Conservation (phyloP, 257 asterid genomes). For the Verbena officinalis region DNA sequence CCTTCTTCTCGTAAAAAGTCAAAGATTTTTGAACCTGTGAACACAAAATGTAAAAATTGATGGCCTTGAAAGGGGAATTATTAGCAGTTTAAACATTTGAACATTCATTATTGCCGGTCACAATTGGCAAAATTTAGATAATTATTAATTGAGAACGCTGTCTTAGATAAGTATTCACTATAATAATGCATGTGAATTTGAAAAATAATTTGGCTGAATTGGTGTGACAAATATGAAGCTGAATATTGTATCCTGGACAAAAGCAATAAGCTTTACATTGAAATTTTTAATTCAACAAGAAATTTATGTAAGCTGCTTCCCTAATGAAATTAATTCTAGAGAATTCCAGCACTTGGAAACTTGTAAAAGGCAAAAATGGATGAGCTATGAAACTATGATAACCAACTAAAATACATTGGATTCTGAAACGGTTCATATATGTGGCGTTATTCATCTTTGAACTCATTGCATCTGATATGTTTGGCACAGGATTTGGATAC, state of each 20-base stretch:
- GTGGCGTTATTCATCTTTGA: neutral
- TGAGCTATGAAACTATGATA: neutral
- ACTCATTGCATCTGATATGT: conserved; percentile 7
- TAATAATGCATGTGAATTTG: neutral
- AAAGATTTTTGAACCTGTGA: conserved; percentile 2
- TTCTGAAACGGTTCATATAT: neutral
- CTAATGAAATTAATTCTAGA: neutral
- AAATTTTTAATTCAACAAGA: neutral
- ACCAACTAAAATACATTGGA: neutral
- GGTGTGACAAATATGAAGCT: neutral
- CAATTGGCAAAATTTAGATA: neutral
- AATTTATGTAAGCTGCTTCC: neutral
- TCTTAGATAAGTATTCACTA: too few species aligned
- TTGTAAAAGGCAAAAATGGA: neutral
- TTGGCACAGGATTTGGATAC: conserved; percentile 78
- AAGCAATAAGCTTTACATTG: neutral
- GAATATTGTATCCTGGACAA: neutral
- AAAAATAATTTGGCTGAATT: neutral
- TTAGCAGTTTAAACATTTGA: neutral
- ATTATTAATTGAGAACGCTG: too few species aligned
- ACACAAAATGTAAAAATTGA: neutral
- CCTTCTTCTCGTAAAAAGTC: conserved; percentile 12
- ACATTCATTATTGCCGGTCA: conserved; percentile 3
- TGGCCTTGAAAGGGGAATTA: neutral
- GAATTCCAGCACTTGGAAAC: neutral